Percentiles rank a stretch among this genome's conserved stretches.
These are phyloP conservation scores for Scedosporium aurantiacum DNA, from an alignment of 2,329 filamentous ascomycete genomes.

Conservation along the genomic window DNA sequence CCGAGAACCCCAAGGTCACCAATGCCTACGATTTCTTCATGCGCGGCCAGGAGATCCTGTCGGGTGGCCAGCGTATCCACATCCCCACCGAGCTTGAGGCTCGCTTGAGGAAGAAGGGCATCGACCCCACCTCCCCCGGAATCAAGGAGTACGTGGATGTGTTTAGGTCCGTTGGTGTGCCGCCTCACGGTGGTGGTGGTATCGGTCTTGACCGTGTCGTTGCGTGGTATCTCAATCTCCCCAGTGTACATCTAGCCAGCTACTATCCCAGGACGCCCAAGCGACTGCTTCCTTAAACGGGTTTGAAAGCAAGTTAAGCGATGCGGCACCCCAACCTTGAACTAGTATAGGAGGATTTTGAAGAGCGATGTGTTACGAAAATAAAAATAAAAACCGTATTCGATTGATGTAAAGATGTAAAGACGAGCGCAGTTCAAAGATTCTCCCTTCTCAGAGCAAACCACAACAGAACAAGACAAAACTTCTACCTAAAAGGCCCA, in stretches of 20 bases:
- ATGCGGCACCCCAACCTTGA: neutral
- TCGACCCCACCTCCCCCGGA: conserved; percentile 62
- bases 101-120: conserved; percentile 66
- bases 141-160: conserved; percentile 85
- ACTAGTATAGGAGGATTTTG: neutral
- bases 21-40: conserved; percentile 77
- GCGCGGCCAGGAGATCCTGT: conserved; percentile 84
- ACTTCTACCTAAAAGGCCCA: too few relatives aligned
- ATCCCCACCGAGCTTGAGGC: conserved; percentile 63
- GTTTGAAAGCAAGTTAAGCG: neutral
- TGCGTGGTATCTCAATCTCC: conserved; percentile 48
- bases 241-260: conserved; percentile 45
- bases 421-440: too few relatives aligned
- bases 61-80: conserved; percentile 86
- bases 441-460: neutral
- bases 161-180: conserved; percentile 70
- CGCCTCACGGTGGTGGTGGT: conserved; percentile 83
- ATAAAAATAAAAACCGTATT: neutral
- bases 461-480: conserved; percentile 2
- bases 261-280: conserved; percentile 52
- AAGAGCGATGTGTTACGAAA: neutral
- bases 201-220: conserved; percentile 85
- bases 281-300: conserved; percentile 38
- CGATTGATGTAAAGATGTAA: neutral
- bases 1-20: conserved; percentile 52